phyloP scores from a whole-genome alignment of 1,139 yeast genomes.

The Hyphopichia pseudoburtonii region DNA sequence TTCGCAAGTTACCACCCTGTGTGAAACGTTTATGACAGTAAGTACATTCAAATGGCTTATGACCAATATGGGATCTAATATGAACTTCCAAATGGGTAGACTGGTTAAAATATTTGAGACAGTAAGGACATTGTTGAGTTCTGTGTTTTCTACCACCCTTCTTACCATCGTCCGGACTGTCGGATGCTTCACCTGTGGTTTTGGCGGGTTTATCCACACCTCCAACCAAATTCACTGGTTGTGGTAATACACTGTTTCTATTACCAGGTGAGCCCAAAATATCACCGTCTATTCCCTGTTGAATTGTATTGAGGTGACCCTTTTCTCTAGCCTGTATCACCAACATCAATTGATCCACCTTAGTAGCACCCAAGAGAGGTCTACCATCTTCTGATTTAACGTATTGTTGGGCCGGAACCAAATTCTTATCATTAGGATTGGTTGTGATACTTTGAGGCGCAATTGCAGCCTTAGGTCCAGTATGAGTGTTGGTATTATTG shows the following conservation, averaged over 20 bases:
- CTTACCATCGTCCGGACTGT: slow-evolving; percentile 15
- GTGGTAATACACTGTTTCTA: slow-evolving; percentile 47
- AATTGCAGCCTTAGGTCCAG: slow-evolving; percentile 9
- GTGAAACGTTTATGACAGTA: slow-evolving; percentile 82
- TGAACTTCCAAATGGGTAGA: slow-evolving; percentile 79
- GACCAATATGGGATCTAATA: slow-evolving; percentile 73
- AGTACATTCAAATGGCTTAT: slow-evolving; percentile 75
- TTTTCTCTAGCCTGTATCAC: slow-evolving; percentile 85
- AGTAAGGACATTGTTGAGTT: slow-evolving; percentile 66
- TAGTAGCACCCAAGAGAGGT: slow-evolving; percentile 80
- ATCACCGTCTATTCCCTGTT: slow-evolving; percentile 64
- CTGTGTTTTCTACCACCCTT: slow-evolving; percentile 40
- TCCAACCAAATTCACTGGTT: slow-evolving; percentile 69
- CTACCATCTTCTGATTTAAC: slow-evolving; percentile 56
- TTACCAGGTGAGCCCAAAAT: slow-evolving; percentile 32
- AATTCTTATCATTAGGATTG: slow-evolving; percentile 11
- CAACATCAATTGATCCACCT: slow-evolving; percentile 86
- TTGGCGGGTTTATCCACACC: slow-evolving; percentile 73
- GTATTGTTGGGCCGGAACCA: slow-evolving; percentile 48
- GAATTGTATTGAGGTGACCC: slow-evolving; percentile 61
- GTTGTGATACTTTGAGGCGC: slow-evolving; percentile 7
- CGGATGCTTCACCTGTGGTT: slow-evolving; percentile 10
- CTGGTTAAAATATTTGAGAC: slow-evolving; percentile 69
- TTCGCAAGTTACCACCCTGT: slow-evolving; percentile 88
- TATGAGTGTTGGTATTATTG: slow-evolving; percentile 1